A percentile compares a stretch with the other conserved stretches of the same genome.
phyloP scores from a whole-genome alignment of 805 yeast species.

The Kuraishia capsulata region DNA sequence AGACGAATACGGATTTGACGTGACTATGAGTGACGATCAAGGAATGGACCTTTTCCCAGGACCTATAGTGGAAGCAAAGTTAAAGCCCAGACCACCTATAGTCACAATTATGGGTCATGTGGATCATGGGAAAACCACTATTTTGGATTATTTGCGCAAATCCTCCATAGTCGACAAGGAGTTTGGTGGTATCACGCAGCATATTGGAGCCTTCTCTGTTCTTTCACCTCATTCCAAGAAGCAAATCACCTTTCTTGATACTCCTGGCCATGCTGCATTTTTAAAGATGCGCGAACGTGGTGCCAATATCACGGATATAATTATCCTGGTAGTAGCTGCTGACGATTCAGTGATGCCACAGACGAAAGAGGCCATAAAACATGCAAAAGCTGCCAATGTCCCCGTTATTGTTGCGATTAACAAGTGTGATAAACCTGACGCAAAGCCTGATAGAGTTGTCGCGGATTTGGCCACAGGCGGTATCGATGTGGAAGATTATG shows the following conservation, averaged over 20 bases:
- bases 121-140: conserved; percentile 96
- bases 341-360: conserved; percentile 98
- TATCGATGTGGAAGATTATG: conserved; percentile 83
- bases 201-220: conserved; percentile 93
- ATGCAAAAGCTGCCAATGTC: conserved; percentile 73
- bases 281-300: conserved; percentile 95
- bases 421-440: conserved; percentile 78
- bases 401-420: conserved; percentile 88
- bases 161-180: conserved; percentile 79
- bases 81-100: conserved; percentile 78
- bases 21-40: conserved; percentile 42
- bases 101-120: conserved; percentile 99
- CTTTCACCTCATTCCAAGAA: conserved; percentile 67
- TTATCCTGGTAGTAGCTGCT: conserved; percentile 89
- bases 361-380: conserved; percentile 90
- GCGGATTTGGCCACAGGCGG: conserved; percentile 71
- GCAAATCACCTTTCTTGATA: conserved; percentile 82
- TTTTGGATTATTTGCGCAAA: conserved; percentile 77
- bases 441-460: conserved; percentile 66
- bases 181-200: conserved; percentile 96
- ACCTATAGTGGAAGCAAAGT: conserved; percentile 26
- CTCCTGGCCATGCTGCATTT: conserved; percentile 98
- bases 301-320: conserved; percentile 87
- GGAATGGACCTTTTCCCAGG: conserved; percentile 55
- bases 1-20: conserved; percentile 77